Evolutionary conservation across 1,284 basidiomycete genomes (phyloP).

Genomic region (Trichosporon coremiiforme): DNA sequence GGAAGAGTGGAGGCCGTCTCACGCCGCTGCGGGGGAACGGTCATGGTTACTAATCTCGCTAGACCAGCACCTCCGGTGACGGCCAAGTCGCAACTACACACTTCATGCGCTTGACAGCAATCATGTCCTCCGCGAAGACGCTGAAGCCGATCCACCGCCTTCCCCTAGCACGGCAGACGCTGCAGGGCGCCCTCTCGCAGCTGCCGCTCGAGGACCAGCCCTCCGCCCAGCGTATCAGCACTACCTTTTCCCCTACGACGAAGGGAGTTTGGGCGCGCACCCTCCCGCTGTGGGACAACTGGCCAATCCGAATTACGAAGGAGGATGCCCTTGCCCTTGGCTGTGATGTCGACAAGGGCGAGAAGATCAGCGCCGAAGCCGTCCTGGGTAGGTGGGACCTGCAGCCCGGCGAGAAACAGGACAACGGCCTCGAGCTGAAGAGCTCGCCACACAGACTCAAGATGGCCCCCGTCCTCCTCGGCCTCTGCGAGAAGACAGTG

Average conservation of each 20-base stretch:
- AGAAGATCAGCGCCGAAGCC: constrained; percentile 61
- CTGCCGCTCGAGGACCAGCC: constrained; percentile 59
- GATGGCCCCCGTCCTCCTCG: constrained; percentile 65
- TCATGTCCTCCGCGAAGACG: constrained; percentile 1
- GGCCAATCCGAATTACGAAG: constrained; percentile 76
- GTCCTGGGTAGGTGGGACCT: constrained; percentile 57
- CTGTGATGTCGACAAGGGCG: constrained; percentile 59
- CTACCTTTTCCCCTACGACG: constrained; percentile 59
- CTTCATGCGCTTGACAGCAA: constrained; percentile 15
- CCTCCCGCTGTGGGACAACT: constrained; percentile 76
- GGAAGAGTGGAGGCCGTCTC: background rate
- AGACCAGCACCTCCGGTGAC: no score
- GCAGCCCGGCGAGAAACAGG: constrained; percentile 33
- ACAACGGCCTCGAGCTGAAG: constrained; percentile 34
- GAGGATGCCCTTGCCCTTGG: constrained; percentile 67
- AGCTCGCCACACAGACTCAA: constrained; percentile 59
- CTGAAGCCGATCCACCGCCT: constrained; percentile 41
- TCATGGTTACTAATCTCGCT: background rate
- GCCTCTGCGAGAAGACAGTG: constrained; percentile 65
- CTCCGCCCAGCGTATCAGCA: constrained; percentile 70
- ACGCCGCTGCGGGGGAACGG: no score
- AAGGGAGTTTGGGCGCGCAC: constrained; percentile 69
- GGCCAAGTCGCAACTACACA: background rate
- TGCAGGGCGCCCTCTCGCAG: constrained; percentile 40
- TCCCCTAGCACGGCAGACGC: constrained; percentile 41